Base-by-base conservation (phyloP, 1,284 basidiomycete species). In the Ganoderma lingzhi region DNA sequence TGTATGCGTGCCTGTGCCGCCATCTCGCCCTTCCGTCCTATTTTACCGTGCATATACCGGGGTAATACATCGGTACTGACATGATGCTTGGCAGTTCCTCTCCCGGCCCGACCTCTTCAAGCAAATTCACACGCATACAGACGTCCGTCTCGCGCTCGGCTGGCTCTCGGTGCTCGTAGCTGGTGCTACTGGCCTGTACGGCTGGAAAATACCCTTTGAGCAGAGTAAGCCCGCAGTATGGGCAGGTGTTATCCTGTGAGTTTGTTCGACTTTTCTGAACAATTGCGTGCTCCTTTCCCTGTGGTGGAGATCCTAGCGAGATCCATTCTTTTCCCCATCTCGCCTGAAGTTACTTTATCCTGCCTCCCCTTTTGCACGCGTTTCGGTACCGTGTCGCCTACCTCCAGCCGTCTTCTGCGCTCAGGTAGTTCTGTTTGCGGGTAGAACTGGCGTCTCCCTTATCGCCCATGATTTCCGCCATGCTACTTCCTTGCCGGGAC, bases 191-290 rank as follows among this genome's bases (percentile, higher is more conserved):
- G 92, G 90, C 30, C 83, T 93, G 60, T 96, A 97, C 76, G 93
- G 94, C 56, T 95, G 91, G 81, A 91, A 92, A 77, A 84, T 92
- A 67, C 90, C 93, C n/a, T 97, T 96, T 79, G 93, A 96, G 79
- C 87, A 91, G 78, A 89, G 92, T 70, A 96, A 96, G 81, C 87
- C 89, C 14, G 88, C 88, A 45, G 89, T 96, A 32, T 92, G 91
- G 87, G 85, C 87, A 30, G 95, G 94, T 6, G 87, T 97, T 73
- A 87, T 92, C 67, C 73, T 90, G 93, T 92, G 80, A 77, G 92
- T 86, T 48, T 51, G 69, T 39, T 65, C 63, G 51, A 35, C 23
- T 17, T 59, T 32, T 32, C 19, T 39, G 12, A 61, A 61, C 59
- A 60, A 28, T 41, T 61, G 37, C 39, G 14, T 39, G 19, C n/a